These are phyloP conservation scores for Penicilliopsis zonata DNA, from an alignment of 495 filamentous ascomycete species.

Conservation along the genomic window DNA sequence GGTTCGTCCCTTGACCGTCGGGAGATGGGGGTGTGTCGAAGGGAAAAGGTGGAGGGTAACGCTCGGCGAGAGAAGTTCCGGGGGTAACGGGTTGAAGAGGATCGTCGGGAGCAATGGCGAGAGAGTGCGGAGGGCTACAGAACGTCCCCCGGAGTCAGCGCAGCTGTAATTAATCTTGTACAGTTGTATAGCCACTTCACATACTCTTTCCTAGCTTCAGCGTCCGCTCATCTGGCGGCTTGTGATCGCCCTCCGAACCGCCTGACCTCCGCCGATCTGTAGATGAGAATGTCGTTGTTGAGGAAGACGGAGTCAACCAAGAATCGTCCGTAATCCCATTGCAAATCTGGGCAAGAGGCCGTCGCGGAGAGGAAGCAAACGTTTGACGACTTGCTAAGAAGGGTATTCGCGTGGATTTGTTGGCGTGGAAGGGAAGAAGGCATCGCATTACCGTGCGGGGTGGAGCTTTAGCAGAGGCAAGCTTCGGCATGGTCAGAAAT, in stretches of 20 bases:
- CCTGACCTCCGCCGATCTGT: conserved; percentile 7
- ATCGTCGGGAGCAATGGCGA: conserved; percentile 80
- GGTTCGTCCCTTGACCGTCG: conserved; percentile 77
- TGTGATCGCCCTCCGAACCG: conserved; percentile 21
- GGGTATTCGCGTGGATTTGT: neutral
- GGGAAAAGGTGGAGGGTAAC: conserved; percentile 95
- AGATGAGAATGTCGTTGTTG: conserved; percentile 13
- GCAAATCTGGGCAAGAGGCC: conserved; percentile 17
- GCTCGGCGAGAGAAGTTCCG: conserved; percentile 74
- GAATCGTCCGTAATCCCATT: conserved; percentile 20
- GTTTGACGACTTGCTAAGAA: conserved; percentile 4
- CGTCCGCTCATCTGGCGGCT: conserved; percentile 62
- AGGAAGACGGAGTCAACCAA: conserved; percentile 13
- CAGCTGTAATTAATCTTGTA: no score
- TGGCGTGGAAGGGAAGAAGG: neutral
- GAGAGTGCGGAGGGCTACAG: conserved; percentile 69
- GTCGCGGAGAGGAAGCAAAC: conserved; percentile 16
- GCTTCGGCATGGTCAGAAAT: conserved; percentile 1
- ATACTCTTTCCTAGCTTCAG: conserved; percentile 84
- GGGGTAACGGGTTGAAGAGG: conserved; percentile 68
- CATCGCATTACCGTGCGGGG: conserved; percentile 2
- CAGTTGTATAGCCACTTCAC: no score
- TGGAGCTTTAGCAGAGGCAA: neutral
- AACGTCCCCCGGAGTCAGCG: no score
- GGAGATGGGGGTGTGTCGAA: conserved; percentile 89